Percentiles rank a stretch among this genome's conserved stretches.
phyloP scores from a whole-genome alignment of 1,284 basidiomycete species.

The Ceratobasidium sp. region DNA sequence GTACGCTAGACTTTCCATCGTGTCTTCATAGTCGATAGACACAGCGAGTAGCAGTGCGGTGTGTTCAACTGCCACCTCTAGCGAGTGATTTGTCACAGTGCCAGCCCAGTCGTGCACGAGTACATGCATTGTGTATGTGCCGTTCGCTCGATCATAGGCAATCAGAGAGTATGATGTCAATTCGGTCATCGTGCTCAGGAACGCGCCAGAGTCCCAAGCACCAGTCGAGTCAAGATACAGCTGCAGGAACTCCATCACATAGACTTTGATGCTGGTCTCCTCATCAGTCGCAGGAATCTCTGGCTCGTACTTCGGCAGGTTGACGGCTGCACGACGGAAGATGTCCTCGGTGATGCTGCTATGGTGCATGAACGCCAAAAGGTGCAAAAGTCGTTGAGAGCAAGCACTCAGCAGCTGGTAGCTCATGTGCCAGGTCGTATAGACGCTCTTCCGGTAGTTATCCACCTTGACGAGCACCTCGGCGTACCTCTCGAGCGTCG shows the following conservation, averaged over 20 bases:
- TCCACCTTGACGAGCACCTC: neutral
- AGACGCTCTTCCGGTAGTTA: neutral
- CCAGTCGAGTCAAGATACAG: neutral
- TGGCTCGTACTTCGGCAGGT: neutral
- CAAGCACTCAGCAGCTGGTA: neutral
- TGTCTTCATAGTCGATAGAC: conserved; percentile 4
- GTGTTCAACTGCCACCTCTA: neutral
- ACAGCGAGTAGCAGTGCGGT: neutral
- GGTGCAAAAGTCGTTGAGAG: neutral
- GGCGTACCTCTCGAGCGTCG: neutral
- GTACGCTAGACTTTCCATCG: neutral
- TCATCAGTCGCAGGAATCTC: neutral
- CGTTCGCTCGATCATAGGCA: neutral
- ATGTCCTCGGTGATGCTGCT: conserved; percentile 8
- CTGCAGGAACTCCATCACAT: neutral
- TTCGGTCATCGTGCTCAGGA: conserved; percentile 5
- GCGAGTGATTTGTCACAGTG: neutral
- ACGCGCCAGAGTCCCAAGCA: neutral
- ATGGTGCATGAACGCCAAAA: conserved; percentile 22
- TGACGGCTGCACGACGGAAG: conserved; percentile 20
- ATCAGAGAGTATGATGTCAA: conserved; percentile 15
- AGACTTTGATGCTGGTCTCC: neutral
- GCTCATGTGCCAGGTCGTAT: conserved; percentile 20
- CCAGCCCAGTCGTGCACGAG: conserved; percentile 28
- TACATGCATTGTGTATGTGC: neutral